These are phyloP conservation scores for Harringtonia aguacate DNA, from an alignment of 2,329 filamentous ascomycete genomes.

Conservation along the genomic window DNA sequence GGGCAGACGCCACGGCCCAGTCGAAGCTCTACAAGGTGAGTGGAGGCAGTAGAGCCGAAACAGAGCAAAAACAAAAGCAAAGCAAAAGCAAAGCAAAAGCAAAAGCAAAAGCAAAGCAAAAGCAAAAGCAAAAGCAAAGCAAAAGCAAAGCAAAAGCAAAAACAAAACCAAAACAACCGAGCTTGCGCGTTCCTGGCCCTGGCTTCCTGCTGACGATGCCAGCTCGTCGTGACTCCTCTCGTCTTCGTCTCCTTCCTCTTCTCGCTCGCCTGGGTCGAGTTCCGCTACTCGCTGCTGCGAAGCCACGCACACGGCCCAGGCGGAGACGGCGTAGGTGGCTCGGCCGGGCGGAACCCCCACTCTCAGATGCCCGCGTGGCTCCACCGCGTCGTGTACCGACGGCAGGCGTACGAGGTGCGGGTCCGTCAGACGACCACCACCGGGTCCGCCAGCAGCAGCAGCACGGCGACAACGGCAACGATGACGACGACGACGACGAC, in stretches of 20 bases:
- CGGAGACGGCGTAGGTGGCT: too few relatives aligned
- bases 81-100: too few relatives aligned
- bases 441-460: constrained; percentile 29
- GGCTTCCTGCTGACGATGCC: too few relatives aligned
- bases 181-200: too few relatives aligned
- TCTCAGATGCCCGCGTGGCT: constrained; percentile 24
- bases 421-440: too few relatives aligned
- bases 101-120: too few relatives aligned
- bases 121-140: too few relatives aligned
- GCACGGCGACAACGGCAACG: constrained; percentile 3
- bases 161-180: too few relatives aligned
- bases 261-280: constrained; percentile 53
- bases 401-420: too few relatives aligned
- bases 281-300: constrained; percentile 41
- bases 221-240: constrained; percentile 50
- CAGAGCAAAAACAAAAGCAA: too few relatives aligned
- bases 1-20: background rate
- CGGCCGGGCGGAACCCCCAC: background rate
- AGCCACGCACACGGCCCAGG: constrained; percentile 25
- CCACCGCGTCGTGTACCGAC: constrained; percentile 28
- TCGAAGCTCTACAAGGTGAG: constrained; percentile 8
- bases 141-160: too few relatives aligned
- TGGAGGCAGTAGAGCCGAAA: background rate
- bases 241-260: constrained; percentile 54
- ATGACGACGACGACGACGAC: constrained; percentile 11